Conservation (phyloP, 2,329 filamentous ascomycete genomes). For the Fusarium sp. region DNA sequence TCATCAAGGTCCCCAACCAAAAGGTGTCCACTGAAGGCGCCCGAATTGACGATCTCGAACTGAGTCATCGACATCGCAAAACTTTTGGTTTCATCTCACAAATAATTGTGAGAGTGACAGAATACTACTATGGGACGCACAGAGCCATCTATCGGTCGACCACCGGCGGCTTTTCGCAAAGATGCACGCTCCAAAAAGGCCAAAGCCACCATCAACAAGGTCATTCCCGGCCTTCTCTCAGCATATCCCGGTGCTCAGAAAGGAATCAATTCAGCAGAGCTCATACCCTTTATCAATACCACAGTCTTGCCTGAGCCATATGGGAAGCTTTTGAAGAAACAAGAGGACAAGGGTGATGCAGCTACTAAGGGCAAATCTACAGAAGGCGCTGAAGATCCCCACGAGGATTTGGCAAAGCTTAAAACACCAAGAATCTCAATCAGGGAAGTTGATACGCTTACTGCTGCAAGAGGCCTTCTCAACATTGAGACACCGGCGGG, state of each 20-base stretch:
- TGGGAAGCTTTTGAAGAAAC: not conserved
- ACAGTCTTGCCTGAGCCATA: too few relatives aligned
- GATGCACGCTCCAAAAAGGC: constrained; percentile 62
- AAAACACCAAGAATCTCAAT: constrained; percentile 53
- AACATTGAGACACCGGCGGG: not conserved
- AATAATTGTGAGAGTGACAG: accelerated
- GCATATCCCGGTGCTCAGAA: constrained; percentile 62
- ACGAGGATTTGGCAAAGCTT: not conserved
- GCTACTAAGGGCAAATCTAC: constrained; percentile 34
- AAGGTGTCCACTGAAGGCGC: not conserved
- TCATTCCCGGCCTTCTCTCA: constrained; percentile 63
- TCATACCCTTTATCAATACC: constrained; percentile 36
- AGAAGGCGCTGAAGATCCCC: not conserved
- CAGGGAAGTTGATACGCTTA: constrained; percentile 60
- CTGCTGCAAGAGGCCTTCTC: constrained; percentile 51
- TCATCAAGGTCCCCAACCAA: constrained; percentile 12
- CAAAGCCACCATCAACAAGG: constrained; percentile 64
- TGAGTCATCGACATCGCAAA: not conserved
- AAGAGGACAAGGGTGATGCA: constrained; percentile 34
- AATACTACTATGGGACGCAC: constrained; percentile 33
- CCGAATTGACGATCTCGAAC: not conserved
- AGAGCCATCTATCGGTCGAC: constrained; percentile 35
- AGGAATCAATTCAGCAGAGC: constrained; percentile 60
- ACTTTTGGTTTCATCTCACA: not conserved
- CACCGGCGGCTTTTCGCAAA: constrained; percentile 38